Conservation (phyloP, 768 basidiomycete genomes). For the Paxillus involutus region DNA sequence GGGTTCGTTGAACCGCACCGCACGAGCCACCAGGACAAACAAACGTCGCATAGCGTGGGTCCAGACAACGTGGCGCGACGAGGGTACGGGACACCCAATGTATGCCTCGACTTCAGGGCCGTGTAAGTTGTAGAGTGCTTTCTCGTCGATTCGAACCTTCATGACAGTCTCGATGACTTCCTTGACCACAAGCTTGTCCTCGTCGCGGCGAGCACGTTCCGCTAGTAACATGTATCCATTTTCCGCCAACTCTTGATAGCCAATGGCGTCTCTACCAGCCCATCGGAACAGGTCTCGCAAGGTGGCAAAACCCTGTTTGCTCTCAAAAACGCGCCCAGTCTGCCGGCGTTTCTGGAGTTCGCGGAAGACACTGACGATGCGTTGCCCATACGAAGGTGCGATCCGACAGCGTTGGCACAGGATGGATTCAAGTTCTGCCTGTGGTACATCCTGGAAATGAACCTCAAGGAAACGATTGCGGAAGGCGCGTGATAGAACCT, state of each 20-base stretch:
- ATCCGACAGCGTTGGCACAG: constrained; percentile 91
- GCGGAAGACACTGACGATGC: constrained; percentile 88
- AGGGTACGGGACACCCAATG: constrained; percentile 55
- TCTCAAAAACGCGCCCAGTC: constrained; percentile 91
- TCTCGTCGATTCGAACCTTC: constrained; percentile 81
- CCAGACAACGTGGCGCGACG: constrained; percentile 70
- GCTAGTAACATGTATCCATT: constrained; percentile 98
- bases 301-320: constrained; percentile 95
- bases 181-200: constrained; percentile 88
- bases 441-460: constrained; percentile 96
- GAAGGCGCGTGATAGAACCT: constrained; percentile 93
- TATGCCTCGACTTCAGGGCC: constrained; percentile 43
- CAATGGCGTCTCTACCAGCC: constrained; percentile 87
- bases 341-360: constrained; percentile 93
- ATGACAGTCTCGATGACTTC: constrained; percentile 89
- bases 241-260: constrained; percentile 90
- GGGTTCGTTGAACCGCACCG: constrained; percentile 88
- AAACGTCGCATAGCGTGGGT: constrained; percentile 90
- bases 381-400: constrained; percentile 89
- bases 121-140: constrained; percentile 61
- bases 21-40: constrained; percentile 81
- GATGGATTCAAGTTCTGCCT: constrained; percentile 89
- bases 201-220: constrained; percentile 79
- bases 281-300: constrained; percentile 96
- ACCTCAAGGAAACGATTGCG: constrained; percentile 97